Conservation (phyloP, 1,139 yeast genomes). For the Debaryomyces udenii region DNA sequence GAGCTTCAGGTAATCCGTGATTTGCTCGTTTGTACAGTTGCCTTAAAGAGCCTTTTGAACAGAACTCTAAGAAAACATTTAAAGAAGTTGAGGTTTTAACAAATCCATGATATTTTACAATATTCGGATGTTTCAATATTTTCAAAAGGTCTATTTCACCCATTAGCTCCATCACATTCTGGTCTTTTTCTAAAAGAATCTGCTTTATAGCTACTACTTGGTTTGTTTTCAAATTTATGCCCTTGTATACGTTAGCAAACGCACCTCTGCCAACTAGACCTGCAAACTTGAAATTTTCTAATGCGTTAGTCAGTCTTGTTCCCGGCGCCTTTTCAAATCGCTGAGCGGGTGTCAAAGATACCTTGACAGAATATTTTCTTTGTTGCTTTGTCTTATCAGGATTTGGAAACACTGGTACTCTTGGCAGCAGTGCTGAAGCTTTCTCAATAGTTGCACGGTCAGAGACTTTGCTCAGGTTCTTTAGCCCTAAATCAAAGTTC, state of each 20-base stretch:
- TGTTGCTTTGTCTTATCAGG: slow-evolving; percentile 17
- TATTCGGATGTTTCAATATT: slow-evolving; percentile 78
- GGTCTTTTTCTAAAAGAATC: slow-evolving; percentile 57
- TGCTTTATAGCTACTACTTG: slow-evolving; percentile 86
- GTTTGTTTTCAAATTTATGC: slow-evolving; percentile 64
- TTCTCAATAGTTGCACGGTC: background rate
- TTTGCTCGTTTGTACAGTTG: slow-evolving; percentile 62
- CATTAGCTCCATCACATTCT: slow-evolving; percentile 56
- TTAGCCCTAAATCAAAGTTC: slow-evolving; percentile 18
- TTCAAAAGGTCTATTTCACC: slow-evolving; percentile 88
- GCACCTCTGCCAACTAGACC: slow-evolving; percentile 92
- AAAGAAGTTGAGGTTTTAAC: slow-evolving; percentile 68
- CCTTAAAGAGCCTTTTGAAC: slow-evolving; percentile 85
- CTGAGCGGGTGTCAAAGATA: slow-evolving; percentile 59
- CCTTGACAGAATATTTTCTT: slow-evolving; percentile 40
- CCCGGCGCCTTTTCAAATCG: slow-evolving; percentile 47
- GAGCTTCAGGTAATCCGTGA: slow-evolving; percentile 58
- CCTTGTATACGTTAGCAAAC: slow-evolving; percentile 90
- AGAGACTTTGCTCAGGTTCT: slow-evolving; percentile 13
- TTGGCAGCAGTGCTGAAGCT: background rate
- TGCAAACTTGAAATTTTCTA: slow-evolving; percentile 59
- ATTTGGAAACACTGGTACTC: slow-evolving; percentile 1
- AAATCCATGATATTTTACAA: slow-evolving; percentile 89
- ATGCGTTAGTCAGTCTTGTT: slow-evolving; percentile 41
- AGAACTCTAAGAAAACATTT: slow-evolving; percentile 72